phyloP scores from a whole-genome alignment of 1,139 yeast genomes.

The Diutina siamensis region DNA sequence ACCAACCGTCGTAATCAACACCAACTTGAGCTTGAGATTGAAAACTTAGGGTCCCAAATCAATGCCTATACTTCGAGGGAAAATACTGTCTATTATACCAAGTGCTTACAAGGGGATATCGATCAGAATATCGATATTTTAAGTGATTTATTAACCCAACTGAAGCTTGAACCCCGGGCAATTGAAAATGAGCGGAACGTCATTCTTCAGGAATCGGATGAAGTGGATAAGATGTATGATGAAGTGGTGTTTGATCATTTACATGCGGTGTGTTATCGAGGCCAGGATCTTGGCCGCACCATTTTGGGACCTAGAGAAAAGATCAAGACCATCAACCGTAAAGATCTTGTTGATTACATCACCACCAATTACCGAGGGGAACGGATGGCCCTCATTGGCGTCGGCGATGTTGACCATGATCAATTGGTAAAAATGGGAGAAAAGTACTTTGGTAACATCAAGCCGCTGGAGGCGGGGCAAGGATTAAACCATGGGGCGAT shows the following conservation, averaged over 20 bases:
- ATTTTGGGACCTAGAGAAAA: constrained; percentile 89
- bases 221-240: constrained; percentile 95
- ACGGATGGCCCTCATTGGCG: constrained; percentile 94
- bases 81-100: constrained; percentile 93
- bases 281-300: constrained; percentile 95
- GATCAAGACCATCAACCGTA: constrained; percentile 66
- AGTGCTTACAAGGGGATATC: constrained; percentile 69
- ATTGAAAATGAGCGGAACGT: constrained; percentile 95
- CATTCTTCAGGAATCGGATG: constrained; percentile 91
- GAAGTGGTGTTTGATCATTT: constrained; percentile 96
- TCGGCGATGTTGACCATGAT: constrained; percentile 87
- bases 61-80: constrained; percentile 97
- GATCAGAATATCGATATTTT: constrained; percentile 80
- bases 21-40: constrained; percentile 83
- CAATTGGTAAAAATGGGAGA: constrained; percentile 69
- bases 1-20: constrained; percentile 74
- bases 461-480: constrained; percentile 36
- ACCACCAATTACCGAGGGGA: constrained; percentile 86
- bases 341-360: constrained; percentile 72
- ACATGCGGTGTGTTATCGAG: constrained; percentile 83
- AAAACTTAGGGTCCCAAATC: constrained; percentile 90
- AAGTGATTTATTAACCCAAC: constrained; percentile 79
- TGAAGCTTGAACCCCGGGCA: constrained; percentile 71
- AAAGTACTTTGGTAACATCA: constrained; percentile 65
- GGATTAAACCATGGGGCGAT: constrained; percentile 67